Evolutionary conservation across 805 yeast genomes (phyloP), one percentile per base, ranked within the genome.

Genomic region (Candida parachauliodes): DNA sequence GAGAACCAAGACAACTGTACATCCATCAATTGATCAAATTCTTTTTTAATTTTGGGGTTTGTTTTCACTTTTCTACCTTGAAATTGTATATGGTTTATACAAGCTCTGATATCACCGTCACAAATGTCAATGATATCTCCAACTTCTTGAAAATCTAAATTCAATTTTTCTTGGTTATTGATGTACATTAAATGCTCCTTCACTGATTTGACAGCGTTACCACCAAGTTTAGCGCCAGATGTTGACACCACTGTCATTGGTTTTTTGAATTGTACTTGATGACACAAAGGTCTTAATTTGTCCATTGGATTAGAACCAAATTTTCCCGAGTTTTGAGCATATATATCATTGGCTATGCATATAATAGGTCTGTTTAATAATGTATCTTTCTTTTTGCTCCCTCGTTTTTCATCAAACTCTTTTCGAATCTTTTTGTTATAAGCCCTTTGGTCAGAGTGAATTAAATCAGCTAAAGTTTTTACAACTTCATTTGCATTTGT

Each of bases 331-430:
- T 46, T 45, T 11, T 55, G 46, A 12, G 86, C 75, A 56, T 85
- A 88, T 1, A 85, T 70, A 52, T 93, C 95, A 53, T 91, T 93
- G 55, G 97, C 94, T 39, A 93, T 77, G 28, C 95, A 89, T 37
- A 91, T 86, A 14, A 93, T 87, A 1, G 98, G 98, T 47, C 98
- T 71, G 49, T 72, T 67, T 29, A 93, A 57, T 4, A 47, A 21
- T 32, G 80, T 59, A 24, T 65, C 57, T 33, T 54, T 60, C 36
- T 58, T 63, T 36, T 64, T 60, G 7, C 40, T 31, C n/a, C n/a
- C n/a, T n/a, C n/a, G n/a, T 16, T 53, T 57, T 24, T 50, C 57
- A 5, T 26, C 21, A 12, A 21, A 17, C 26, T 56, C 55, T 17
- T 49, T 41, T 24, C 39, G 43, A 21, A 48, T 45, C 31, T 57